Base-by-base conservation (phyloP, 1,284 basidiomycete species). In the Cryptococcus sp. region DNA sequence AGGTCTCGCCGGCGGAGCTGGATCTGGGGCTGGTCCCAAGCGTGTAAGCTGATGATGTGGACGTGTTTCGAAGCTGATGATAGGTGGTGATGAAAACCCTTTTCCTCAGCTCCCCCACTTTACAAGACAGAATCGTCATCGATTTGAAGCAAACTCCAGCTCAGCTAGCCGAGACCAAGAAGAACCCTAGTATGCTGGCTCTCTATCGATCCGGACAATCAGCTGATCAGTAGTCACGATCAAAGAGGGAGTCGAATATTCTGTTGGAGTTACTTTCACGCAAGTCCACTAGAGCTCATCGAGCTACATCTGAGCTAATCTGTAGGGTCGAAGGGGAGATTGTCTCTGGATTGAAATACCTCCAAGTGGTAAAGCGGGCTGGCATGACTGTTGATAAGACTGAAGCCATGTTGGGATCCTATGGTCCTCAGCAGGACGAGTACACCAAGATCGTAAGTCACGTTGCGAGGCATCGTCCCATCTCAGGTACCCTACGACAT, bases 221-320 rank as follows among this genome's bases (percentile, higher is more conserved):
- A 19, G 46, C 55, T 59, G 43, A 53, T 11, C 9, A 39, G 0
- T 44, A 75, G 73, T 78, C 43, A 74, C 64, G 22, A 76, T 78
- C 66, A 79, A 79, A 57, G 79, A 81, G 60, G 80, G 79, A 24
- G 76, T 78, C 53, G 80, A 81, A 51, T 82, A 81, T 66, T 77
- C 75, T 37, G 79, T 82, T 50, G 78, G 78, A 44, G 77, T 81
- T 54, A 74, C 72, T 25, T 77, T 77, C 59, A 54, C 50, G 66
- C 71, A 43, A 48, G 70, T 60, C 37, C 10, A n/a, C 1, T 48
- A 28, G 2, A 25, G 14, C 16, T 28, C n/a, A n/a, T n/a, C 18
- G 10, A 40, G 47, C 13, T 51, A 3, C 21, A 14, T 19, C 7
- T 3, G 19, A 9, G 18, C 25, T 16, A 7, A 16, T 4, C 32